These are phyloP conservation scores for Sclerotinia spermophila DNA, from an alignment of 2,329 filamentous ascomycete genomes.

Conservation along the genomic window DNA sequence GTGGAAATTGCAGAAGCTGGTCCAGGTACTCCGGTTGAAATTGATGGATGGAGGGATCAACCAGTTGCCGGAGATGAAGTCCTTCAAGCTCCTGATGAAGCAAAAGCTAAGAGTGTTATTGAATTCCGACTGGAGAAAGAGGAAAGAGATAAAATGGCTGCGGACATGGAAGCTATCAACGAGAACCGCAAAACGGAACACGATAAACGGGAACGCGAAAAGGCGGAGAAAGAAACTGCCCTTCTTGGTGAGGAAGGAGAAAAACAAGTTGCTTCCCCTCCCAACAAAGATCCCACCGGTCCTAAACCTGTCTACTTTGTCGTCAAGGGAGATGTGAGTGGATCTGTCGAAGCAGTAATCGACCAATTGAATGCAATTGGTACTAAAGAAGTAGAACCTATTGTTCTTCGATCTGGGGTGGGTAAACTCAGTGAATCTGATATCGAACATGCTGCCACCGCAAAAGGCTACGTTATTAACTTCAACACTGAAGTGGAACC, in stretches of 20 bases:
- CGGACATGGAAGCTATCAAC: constrained; percentile 75
- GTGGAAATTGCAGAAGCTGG: constrained; percentile 66
- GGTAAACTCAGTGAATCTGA: constrained; percentile 82
- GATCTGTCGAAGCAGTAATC: constrained; percentile 86
- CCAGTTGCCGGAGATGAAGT: constrained; percentile 84
- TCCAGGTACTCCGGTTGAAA: constrained; percentile 85
- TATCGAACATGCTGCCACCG: constrained; percentile 77
- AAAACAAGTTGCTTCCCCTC: constrained; percentile 30
- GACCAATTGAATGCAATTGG: constrained; percentile 74
- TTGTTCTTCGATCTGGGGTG: constrained; percentile 72
- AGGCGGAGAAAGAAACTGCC: constrained; percentile 46
- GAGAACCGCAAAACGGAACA: constrained; percentile 54
- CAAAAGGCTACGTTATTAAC: constrained; percentile 73
- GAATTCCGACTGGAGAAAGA: constrained; percentile 70
- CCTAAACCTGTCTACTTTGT: constrained; percentile 69
- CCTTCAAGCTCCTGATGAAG: constrained; percentile 76
- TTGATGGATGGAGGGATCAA: constrained; percentile 90
- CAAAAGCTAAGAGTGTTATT: constrained; percentile 72
- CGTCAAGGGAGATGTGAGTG: constrained; percentile 88
- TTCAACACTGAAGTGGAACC: constrained; percentile 75
- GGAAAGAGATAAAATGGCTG: constrained; percentile 61
- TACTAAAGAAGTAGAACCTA: constrained; percentile 76
- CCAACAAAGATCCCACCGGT: constrained; percentile 36
- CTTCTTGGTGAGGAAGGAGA: constrained; percentile 40
- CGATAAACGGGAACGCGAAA: constrained; percentile 59